Percentiles rank a stretch among this genome's conserved stretches.
These are phyloP conservation scores for Kernera saxatilis DNA, from an alignment of 345 rosid species.

Conservation along the genomic window DNA sequence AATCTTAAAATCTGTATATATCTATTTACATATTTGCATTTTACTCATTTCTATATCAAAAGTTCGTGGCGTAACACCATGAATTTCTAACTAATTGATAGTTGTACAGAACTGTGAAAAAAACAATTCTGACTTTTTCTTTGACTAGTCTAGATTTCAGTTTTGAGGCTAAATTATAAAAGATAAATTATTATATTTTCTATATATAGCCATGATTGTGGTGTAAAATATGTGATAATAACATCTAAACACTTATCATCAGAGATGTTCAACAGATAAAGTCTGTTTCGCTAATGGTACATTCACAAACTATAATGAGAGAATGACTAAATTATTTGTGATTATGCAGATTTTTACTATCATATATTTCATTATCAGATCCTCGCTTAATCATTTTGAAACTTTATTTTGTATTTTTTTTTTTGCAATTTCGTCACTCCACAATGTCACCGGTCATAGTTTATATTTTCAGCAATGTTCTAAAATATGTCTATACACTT, in stretches of 20 bases:
- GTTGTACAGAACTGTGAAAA: neutral
- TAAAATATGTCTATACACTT: too few species aligned
- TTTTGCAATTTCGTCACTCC: neutral
- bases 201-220: neutral
- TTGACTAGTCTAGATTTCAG: constrained; percentile 18
- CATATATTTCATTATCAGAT: neutral
- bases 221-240: neutral
- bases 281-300: neutral
- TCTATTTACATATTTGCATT: neutral
- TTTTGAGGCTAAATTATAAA: neutral
- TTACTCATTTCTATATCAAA: neutral
- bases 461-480: too few species aligned
- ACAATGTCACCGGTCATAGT: neutral
- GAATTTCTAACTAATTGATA: neutral
- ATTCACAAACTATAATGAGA: neutral
- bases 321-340: neutral
- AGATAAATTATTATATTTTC: neutral
- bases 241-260: neutral
- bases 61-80: neutral
- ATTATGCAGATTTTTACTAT: neutral
- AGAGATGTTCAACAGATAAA: neutral
- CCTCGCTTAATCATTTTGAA: neutral
- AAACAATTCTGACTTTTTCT: neutral
- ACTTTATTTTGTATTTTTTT: neutral
- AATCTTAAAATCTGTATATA: constrained; percentile 1